phyloP scores from a whole-genome alignment of 257 asterid species.

The Scutellaria galericulata region DNA sequence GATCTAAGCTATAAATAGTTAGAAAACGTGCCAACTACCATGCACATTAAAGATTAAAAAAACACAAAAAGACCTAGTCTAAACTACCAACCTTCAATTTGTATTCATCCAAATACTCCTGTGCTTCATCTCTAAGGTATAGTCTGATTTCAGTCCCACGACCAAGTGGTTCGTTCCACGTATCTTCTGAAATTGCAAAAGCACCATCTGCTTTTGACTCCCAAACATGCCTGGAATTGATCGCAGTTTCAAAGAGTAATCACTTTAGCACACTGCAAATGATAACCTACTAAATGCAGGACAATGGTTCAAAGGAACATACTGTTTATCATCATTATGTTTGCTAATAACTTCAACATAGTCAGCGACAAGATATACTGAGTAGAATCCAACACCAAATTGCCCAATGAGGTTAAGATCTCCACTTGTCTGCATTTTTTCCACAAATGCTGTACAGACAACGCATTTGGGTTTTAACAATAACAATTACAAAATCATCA shows the following conservation, averaged over 20 bases:
- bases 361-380: slow-evolving; percentile 94
- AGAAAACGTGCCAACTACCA: background rate
- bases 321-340: slow-evolving; percentile 94
- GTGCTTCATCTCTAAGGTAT: slow-evolving; percentile 93
- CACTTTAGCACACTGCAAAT: background rate
- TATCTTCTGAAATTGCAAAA: slow-evolving; percentile 90
- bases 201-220: slow-evolving; percentile 99
- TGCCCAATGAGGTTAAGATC: slow-evolving; percentile 96
- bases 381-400: slow-evolving; percentile 97
- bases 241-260: slow-evolving; percentile 13
- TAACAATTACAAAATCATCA: background rate
- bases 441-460: slow-evolving; percentile 80
- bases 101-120: slow-evolving; percentile 80
- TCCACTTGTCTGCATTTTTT: slow-evolving; percentile 95
- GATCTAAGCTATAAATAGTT: background rate
- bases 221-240: slow-evolving; percentile 73
- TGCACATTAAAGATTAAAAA: background rate
- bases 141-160: slow-evolving; percentile 93
- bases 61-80: background rate
- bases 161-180: slow-evolving; percentile 93
- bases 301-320: slow-evolving; percentile 31
- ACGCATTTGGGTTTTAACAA: slow-evolving; percentile 11
- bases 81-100: slow-evolving; percentile 71
- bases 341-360: slow-evolving; percentile 95
- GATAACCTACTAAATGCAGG: background rate